Evolutionary conservation across 78 protist genomes (phyloP).

Genomic region (Cavenderia fasciculata): DNA sequence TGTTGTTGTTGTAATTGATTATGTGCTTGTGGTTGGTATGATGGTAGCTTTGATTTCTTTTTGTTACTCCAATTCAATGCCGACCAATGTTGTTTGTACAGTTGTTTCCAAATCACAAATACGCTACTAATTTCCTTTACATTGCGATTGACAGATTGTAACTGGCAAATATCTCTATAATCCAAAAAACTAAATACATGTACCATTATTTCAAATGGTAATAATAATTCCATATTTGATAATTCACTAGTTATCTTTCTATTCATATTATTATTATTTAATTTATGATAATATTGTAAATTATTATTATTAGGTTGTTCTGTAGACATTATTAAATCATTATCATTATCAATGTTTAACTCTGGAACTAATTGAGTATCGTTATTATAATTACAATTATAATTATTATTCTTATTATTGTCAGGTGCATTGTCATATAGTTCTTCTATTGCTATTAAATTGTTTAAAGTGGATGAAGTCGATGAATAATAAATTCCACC

Average conservation of each 20-base stretch:
- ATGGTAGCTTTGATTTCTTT: slow-evolving; percentile 13
- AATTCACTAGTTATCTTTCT: too few species aligned
- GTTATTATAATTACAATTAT: too few species aligned
- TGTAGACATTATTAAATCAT: not conserved
- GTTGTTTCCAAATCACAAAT: slow-evolving; percentile 20
- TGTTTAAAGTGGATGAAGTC: not conserved
- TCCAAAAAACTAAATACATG: slow-evolving; percentile 16
- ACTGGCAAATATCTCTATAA: not conserved
- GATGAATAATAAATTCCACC: not conserved
- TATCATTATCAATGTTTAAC: slow-evolving; percentile 1
- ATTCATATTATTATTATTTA: not conserved
- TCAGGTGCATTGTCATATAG: too few species aligned
- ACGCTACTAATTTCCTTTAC: slow-evolving; percentile 8
- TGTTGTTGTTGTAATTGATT: not conserved
- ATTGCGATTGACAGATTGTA: slow-evolving; percentile 14
- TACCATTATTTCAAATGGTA: slow-evolving; percentile 43
- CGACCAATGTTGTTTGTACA: slow-evolving; percentile 1
- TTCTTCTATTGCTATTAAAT: not conserved
- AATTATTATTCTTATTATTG: too few species aligned
- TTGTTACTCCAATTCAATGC: not conserved
- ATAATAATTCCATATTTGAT: not conserved
- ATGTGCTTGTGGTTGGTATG: not conserved
- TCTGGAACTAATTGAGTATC: not conserved
- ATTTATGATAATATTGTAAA: not conserved
- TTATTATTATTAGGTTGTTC: not conserved